Evolutionary conservation across 768 basidiomycete genomes (phyloP), one percentile per base, ranked within the genome.

Genomic region (Asterophora parasitica): DNA sequence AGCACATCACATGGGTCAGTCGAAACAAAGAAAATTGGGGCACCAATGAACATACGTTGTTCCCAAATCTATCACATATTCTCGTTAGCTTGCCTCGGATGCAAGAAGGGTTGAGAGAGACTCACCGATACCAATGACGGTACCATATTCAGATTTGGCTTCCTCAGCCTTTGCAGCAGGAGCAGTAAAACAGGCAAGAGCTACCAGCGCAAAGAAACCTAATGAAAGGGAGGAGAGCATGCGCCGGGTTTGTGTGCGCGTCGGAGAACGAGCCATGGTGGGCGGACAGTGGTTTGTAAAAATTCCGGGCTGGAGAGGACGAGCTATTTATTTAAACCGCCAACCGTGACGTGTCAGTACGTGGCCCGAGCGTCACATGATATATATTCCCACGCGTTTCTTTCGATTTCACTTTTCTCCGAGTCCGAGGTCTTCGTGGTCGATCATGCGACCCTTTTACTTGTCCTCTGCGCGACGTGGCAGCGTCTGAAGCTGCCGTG

Each of bases 91-190:
- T 42, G 31, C 16, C 16, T 12, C 13, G 13, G 12, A 15, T 13
- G 5, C 30, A 34, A 44, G 20, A 44, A 5, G 33, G 27, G 6
- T 6, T 36, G 20, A 41, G 36, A 44, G 4, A 1, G 1, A 70
- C 83, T 40, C 55, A 89, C 86, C 88, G 63, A 92, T 90, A 79
- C 90, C 93, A 64, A 95, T 95, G 32, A 95, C 92, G 31, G 88
- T 87, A 48, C 93, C 92, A 66, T 88, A 93, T 61, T 93, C 88
- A 26, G 83, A 70, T 56, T 78, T 78, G 49, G 75, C 49, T 30
- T 83, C 85, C 56, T 86, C 81, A 37, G 89, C 91, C 42, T 67
- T 70, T 46, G 75, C 78, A 27, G 74, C 72, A 32, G 77, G 71
- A 13, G 88, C 85, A 59, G 78, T 82, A 54, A 92, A 70, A 63